A percentile compares a stretch with the other conserved stretches of the same genome.
These are phyloP conservation scores for Cinnamomum micranthum DNA, from an alignment of 164 flowering plant species.

Conservation along the genomic window DNA sequence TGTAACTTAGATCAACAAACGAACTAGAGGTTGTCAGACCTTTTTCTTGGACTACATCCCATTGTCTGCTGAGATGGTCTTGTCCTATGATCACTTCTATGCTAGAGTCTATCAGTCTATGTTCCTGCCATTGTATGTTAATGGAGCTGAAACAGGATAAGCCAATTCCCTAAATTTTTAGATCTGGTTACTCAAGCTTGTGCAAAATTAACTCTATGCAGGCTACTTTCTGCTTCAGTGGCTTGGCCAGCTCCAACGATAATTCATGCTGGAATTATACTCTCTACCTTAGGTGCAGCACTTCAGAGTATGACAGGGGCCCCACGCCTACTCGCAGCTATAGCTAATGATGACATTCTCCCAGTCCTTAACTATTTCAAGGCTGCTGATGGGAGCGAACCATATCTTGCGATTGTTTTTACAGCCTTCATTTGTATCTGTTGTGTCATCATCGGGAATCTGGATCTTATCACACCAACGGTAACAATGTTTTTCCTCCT, in stretches of 20 bases:
- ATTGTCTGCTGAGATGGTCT: too few relatives aligned
- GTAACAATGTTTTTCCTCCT: constrained; percentile 94
- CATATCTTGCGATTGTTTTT: constrained; percentile 83
- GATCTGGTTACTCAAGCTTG: neutral
- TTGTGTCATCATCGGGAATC: constrained; percentile 89
- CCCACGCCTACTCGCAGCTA: constrained; percentile 97
- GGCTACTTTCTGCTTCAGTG: constrained; percentile 88
- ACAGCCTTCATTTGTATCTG: constrained; percentile 80
- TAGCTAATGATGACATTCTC: constrained; percentile 96
- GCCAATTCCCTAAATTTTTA: neutral
- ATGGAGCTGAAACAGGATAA: neutral
- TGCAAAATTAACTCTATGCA: constrained; percentile 23
- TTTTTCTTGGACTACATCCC: too few relatives aligned
- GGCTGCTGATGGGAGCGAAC: constrained; percentile 87
- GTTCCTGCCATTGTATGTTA: neutral
- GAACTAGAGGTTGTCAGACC: too few relatives aligned
- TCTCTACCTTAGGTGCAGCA: constrained; percentile 97
- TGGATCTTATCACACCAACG: constrained; percentile 94
- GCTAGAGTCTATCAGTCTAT: too few relatives aligned
- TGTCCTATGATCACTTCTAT: too few relatives aligned
- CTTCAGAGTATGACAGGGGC: constrained; percentile 97
- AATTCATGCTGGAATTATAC: constrained; percentile 81
- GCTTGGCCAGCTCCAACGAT: constrained; percentile 95
- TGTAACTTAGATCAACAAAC: too few relatives aligned
- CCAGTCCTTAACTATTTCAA: constrained; percentile 94